Conservation (phyloP, 305 asterid genomes). For the Euphrasia arctica region DNA sequence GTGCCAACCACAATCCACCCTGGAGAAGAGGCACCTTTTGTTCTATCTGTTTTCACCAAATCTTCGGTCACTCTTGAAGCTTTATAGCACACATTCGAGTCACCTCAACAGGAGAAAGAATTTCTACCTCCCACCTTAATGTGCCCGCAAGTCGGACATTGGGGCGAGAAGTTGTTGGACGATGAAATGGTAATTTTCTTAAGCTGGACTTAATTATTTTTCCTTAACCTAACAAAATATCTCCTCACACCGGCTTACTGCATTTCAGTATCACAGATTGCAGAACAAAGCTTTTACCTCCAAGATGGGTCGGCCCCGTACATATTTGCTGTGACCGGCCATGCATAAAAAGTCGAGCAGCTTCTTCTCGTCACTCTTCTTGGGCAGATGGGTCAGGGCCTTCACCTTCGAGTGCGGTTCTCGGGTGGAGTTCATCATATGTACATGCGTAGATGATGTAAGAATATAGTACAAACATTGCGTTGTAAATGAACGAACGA, state of each 20-base stretch:
- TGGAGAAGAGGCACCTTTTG: slow-evolving; percentile 99
- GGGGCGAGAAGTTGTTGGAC: slow-evolving; percentile 11
- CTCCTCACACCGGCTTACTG: too few relatives aligned
- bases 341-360: slow-evolving; percentile 13
- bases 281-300: background rate
- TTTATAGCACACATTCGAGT: slow-evolving; percentile 41
- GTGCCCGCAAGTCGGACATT: slow-evolving; percentile 14
- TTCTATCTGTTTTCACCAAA: slow-evolving; percentile 92
- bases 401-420: slow-evolving; percentile 25
- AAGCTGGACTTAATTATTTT: background rate
- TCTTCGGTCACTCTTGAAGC: slow-evolving; percentile 86
- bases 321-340: slow-evolving; percentile 13
- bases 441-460: slow-evolving; percentile 64
- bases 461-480: slow-evolving; percentile 40
- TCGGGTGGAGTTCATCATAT: slow-evolving; percentile 28
- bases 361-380: slow-evolving; percentile 17
- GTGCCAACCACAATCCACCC: slow-evolving; percentile 99
- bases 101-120: slow-evolving; percentile 22
- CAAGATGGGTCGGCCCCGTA: background rate
- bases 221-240: too few relatives aligned
- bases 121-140: slow-evolving; percentile 14
- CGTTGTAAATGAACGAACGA: slow-evolving; percentile 55
- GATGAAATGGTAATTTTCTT: slow-evolving; percentile 37
- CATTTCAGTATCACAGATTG: background rate
- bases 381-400: slow-evolving; percentile 17